phyloP scores from a whole-genome alignment of 176 grass and related monocot genomes.

The Poa pratensis region DNA sequence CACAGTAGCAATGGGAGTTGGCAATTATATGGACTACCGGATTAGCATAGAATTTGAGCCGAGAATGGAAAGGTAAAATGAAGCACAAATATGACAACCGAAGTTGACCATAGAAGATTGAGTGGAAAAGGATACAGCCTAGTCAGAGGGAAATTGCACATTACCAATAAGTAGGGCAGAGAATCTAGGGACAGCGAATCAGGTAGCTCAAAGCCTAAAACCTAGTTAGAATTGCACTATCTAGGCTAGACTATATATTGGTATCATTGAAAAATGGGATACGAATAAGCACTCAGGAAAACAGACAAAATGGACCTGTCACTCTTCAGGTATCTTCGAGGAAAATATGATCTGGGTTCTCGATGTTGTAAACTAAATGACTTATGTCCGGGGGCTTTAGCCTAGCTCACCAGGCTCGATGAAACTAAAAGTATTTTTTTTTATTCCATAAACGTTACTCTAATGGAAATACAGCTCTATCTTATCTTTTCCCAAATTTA shows the following conservation, averaged over 20 bases:
- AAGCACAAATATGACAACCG: background rate
- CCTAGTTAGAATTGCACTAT: background rate
- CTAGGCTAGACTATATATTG: conserved; percentile 8
- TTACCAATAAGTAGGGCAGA: conserved; percentile 5
- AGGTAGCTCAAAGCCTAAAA: conserved; percentile 24
- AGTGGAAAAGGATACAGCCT: conserved; percentile 7
- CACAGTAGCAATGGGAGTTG: background rate
- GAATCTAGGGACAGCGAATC: conserved; percentile 23
- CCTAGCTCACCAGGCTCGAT: background rate
- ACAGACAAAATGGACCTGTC: background rate
- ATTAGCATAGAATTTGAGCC: background rate
- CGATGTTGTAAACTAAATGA: background rate
- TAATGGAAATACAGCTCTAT: background rate
- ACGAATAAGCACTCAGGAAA: conserved; percentile 7
- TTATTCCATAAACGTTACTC: conserved; percentile 8
- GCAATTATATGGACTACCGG: background rate
- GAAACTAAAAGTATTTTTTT: background rate
- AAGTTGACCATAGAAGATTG: conserved; percentile 26
- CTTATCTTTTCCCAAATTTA: conserved; percentile 29
- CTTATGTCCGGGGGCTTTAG: background rate
- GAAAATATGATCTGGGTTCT: background rate
- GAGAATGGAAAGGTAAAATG: background rate
- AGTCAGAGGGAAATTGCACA: background rate
- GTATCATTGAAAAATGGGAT: background rate
- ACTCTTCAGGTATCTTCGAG: background rate